Conservation (phyloP, 768 basidiomycete species). For the Symmetrospora coprosmae region DNA sequence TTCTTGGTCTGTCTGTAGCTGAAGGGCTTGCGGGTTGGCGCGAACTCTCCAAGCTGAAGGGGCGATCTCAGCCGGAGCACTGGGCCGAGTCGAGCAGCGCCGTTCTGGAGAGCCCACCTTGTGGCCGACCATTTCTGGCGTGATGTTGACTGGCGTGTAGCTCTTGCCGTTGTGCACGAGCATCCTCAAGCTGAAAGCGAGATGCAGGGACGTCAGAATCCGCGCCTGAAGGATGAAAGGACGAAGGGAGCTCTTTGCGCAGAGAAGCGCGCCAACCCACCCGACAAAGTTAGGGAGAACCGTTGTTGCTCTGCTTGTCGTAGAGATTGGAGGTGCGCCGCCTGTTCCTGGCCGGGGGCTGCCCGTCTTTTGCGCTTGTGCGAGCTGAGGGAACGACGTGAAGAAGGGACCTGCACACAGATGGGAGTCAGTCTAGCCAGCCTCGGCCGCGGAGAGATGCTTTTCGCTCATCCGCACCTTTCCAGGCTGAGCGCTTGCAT, state of each 20-base stretch:
- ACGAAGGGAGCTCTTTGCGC: background rate
- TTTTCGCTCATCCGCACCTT: slow-evolving; percentile 38
- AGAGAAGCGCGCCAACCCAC: slow-evolving; percentile 41
- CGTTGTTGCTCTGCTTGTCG: slow-evolving; percentile 74
- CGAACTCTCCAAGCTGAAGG: slow-evolving; percentile 30
- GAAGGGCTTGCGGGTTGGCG: slow-evolving; percentile 46
- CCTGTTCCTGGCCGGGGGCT: slow-evolving; percentile 9
- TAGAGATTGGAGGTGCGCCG: slow-evolving; percentile 65
- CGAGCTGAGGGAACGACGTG: slow-evolving; percentile 75
- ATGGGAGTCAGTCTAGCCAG: background rate
- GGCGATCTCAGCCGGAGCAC: no score
- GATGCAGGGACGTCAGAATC: background rate
- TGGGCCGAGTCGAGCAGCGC: no score
- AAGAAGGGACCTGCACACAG: slow-evolving; percentile 70
- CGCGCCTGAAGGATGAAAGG: no score
- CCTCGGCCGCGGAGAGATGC: background rate
- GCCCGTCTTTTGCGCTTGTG: slow-evolving; percentile 54
- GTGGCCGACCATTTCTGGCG: slow-evolving; percentile 97
- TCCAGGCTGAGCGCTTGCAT: slow-evolving; percentile 39
- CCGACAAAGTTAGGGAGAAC: slow-evolving; percentile 93
- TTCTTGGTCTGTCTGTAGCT: slow-evolving; percentile 22
- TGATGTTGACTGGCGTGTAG: slow-evolving; percentile 68
- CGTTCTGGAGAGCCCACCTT: slow-evolving; percentile 95
- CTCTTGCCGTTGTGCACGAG: slow-evolving; percentile 88
- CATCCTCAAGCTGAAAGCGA: slow-evolving; percentile 54